phyloP scores from a whole-genome alignment of 2,329 filamentous ascomycete genomes.

The Exophiala calicioides region DNA sequence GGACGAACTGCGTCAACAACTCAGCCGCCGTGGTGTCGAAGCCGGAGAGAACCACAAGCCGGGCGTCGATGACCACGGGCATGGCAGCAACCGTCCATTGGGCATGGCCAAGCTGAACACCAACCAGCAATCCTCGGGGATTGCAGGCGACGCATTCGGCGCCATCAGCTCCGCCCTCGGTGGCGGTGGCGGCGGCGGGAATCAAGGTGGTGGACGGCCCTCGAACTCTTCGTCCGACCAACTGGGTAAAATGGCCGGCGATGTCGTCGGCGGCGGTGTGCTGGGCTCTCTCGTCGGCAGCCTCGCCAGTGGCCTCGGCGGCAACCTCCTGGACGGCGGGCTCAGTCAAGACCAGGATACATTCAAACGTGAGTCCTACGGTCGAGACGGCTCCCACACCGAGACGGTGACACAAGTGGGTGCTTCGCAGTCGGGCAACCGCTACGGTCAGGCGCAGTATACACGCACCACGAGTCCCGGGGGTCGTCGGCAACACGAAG shows the following conservation, averaged over 20 bases:
- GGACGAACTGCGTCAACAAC: constrained; percentile 69
- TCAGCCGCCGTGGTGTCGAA: constrained; percentile 76
- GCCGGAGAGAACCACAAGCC: constrained; percentile 82
- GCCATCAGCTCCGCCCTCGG: constrained; percentile 32
- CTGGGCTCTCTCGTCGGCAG: constrained; percentile 68
- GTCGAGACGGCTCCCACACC: constrained; percentile 62
- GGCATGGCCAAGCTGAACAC: constrained; percentile 59
- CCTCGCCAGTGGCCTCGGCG: constrained; percentile 59
- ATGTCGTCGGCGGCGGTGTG: constrained; percentile 64
- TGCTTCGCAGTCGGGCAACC: constrained; percentile 24
- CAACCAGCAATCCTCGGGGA: constrained; percentile 30
- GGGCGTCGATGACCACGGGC: constrained; percentile 78
- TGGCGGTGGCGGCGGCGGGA: constrained; percentile 23
- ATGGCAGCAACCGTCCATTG: constrained; percentile 80
- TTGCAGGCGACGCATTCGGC: constrained; percentile 37
- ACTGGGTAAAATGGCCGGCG: constrained; percentile 54
- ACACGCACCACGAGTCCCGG: constrained; percentile 23
- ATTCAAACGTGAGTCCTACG: constrained; percentile 55
- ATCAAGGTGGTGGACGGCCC: constrained; percentile 11
- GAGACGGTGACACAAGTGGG: constrained; percentile 58
- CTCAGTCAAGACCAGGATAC: constrained; percentile 59
- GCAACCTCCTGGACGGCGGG: constrained; percentile 61
- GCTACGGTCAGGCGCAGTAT: constrained; percentile 47
- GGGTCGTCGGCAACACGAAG: constrained; percentile 20
- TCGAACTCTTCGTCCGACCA: constrained; percentile 18